Evolutionary conservation across 23 red algal species (phyloP).

Genomic region (Pyropia yezoensis): DNA sequence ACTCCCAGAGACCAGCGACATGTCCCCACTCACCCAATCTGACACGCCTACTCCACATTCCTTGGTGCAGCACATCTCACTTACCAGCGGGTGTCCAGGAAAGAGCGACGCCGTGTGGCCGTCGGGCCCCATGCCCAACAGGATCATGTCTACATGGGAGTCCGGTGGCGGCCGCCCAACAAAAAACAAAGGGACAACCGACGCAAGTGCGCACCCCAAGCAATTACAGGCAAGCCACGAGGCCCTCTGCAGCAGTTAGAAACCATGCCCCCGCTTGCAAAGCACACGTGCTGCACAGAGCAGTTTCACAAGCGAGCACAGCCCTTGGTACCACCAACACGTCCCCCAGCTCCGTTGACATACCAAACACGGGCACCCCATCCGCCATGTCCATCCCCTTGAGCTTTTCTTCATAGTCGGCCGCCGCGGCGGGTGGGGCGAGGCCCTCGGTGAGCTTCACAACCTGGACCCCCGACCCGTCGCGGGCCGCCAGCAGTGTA

Average conservation of each 20-base stretch:
- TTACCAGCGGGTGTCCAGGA: constrained; percentile 62
- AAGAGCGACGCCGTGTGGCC: constrained; percentile 95
- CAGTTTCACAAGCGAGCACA: too few species aligned
- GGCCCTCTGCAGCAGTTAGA: too few species aligned
- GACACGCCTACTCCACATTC: too few species aligned
- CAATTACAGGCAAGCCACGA: too few species aligned
- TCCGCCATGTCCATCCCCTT: background rate
- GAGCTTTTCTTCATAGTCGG: constrained; percentile 16
- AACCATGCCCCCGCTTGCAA: too few species aligned
- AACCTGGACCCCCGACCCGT: constrained; percentile 25
- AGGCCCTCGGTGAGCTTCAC: constrained; percentile 7
- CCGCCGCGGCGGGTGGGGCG: constrained; percentile 15
- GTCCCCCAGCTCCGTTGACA: background rate
- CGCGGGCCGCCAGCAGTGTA: constrained; percentile 10
- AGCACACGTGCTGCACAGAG: too few species aligned
- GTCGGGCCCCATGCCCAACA: constrained; percentile 89
- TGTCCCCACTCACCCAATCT: too few species aligned
- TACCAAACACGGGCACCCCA: constrained; percentile 13
- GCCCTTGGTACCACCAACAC: too few species aligned
- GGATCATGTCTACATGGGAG: constrained; percentile 34
- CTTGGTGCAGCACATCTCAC: background rate
- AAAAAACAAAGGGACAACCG: background rate
- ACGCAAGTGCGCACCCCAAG: background rate
- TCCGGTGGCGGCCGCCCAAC: constrained; percentile 2
- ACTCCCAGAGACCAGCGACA: too few species aligned